Evolutionary conservation across 176 grass and related monocot genomes (phyloP).

Genomic region (Carex parvula): DNA sequence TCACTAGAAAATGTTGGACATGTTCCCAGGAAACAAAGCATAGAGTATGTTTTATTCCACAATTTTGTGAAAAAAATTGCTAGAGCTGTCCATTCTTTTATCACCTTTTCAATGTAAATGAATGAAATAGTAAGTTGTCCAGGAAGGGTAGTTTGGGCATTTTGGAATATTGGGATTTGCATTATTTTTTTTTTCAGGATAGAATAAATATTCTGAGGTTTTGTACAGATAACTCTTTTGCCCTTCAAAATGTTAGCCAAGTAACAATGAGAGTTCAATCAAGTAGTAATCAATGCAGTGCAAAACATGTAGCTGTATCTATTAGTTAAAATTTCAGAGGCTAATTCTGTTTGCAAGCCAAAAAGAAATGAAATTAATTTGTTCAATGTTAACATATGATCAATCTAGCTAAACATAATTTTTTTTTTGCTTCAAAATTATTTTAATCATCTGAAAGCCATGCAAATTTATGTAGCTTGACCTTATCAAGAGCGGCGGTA

Average conservation of each 20-base stretch:
- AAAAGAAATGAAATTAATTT: neutral
- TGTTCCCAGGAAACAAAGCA: neutral
- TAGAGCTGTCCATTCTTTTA: neutral
- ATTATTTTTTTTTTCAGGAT: neutral
- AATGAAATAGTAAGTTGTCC: neutral
- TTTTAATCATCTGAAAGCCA: neutral
- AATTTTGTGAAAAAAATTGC: neutral
- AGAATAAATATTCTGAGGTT: neutral
- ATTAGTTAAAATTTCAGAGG: neutral
- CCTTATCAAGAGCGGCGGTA: conserved; percentile 57
- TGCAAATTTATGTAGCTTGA: conserved; percentile 37
- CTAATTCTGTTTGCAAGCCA: neutral
- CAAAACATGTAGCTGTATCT: neutral
- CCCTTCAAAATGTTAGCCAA: neutral
- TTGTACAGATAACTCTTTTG: neutral
- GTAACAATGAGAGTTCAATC: neutral
- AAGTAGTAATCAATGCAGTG: neutral
- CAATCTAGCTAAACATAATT: neutral
- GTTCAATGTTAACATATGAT: neutral
- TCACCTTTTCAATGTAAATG: neutral
- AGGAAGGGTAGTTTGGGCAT: neutral
- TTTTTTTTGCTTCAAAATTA: conserved; percentile 4
- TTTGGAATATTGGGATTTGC: neutral
- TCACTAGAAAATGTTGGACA: neutral
- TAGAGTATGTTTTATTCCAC: neutral